Percentiles rank a stretch among this genome's conserved stretches.
Conservation (phyloP, 75 land plant species). For the Picea sitchensis region DNA sequence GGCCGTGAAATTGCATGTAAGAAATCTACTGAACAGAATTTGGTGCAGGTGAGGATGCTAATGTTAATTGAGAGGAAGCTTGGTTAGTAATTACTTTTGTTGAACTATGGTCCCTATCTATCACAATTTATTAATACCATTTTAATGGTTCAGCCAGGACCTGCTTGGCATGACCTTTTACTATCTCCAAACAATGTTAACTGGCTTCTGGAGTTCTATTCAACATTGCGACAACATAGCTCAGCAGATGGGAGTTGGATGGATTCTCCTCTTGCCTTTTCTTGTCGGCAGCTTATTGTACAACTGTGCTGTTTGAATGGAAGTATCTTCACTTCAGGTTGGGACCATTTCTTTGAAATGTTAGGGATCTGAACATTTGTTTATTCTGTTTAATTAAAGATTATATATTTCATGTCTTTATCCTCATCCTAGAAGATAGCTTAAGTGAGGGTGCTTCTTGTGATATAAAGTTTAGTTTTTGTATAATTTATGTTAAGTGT, state of each 20-base stretch:
- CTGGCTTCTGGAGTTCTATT: slow-evolving; percentile 86
- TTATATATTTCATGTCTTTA: background rate
- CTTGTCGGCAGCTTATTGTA: slow-evolving; percentile 83
- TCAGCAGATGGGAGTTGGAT: slow-evolving; percentile 53
- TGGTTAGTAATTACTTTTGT: background rate
- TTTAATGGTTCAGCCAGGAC: slow-evolving; percentile 70
- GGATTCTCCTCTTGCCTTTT: slow-evolving; percentile 86
- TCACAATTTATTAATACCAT: slow-evolving; percentile 11
- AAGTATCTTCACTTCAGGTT: slow-evolving; percentile 82
- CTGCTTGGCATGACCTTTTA: slow-evolving; percentile 78
- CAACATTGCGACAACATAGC: slow-evolving; percentile 48
- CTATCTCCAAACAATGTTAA: slow-evolving; percentile 62
- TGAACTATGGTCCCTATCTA: background rate
- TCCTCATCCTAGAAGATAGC: background rate
- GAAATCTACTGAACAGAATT: slow-evolving; percentile 33
- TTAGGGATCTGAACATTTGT: background rate
- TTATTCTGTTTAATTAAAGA: background rate
- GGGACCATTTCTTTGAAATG: background rate
- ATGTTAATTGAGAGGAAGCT: background rate
- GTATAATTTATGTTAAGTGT: too few species aligned
- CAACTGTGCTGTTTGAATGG: slow-evolving; percentile 87
- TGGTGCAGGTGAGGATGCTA: slow-evolving; percentile 57
- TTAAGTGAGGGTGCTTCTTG: background rate
- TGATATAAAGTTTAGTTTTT: too few species aligned
- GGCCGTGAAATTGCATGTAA: slow-evolving; percentile 28